Evolutionary conservation across 108 stramenopile genomes (phyloP).

Genomic region (Discostella pseudostelligera): DNA sequence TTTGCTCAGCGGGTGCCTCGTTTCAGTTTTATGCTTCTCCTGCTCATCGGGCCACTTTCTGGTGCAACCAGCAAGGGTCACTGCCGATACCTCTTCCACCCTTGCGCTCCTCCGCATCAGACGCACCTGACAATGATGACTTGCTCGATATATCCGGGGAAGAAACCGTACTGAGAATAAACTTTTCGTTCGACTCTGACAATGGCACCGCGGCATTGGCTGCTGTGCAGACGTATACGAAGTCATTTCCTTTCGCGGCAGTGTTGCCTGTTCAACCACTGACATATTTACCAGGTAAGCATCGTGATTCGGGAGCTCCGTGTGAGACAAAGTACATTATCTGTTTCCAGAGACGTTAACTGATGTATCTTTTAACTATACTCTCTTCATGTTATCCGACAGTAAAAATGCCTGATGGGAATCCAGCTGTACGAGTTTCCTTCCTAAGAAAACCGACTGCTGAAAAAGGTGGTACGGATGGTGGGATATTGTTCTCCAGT

Average conservation of each 20-base stretch:
- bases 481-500: slow-evolving; percentile 68
- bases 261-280: slow-evolving; percentile 75
- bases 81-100: not conserved
- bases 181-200: slow-evolving; percentile 27
- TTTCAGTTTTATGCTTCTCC: not conserved
- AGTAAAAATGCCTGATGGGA: slow-evolving; percentile 50
- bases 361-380: not conserved
- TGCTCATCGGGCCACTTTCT: not conserved
- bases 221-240: slow-evolving; percentile 46
- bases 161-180: slow-evolving; percentile 35
- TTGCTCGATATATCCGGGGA: slow-evolving; percentile 6
- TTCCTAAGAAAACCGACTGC: slow-evolving; percentile 78
- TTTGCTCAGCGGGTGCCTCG: not conserved
- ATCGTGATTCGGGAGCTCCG: not conserved
- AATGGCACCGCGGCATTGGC: slow-evolving; percentile 26
- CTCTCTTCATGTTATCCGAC: slow-evolving; percentile 19
- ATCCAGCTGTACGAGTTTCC: slow-evolving; percentile 56
- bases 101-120: slow-evolving; percentile 1
- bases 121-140: slow-evolving; percentile 1
- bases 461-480: slow-evolving; percentile 68
- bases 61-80: not conserved
- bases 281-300: slow-evolving; percentile 46
- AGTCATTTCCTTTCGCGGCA: slow-evolving; percentile 80
- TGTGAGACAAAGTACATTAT: no score
- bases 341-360: not conserved